Percentiles rank a stretch among this genome's conserved stretches.
These are phyloP conservation scores for Fagus crenata DNA, from an alignment of 306 rosid species.

Conservation along the genomic window DNA sequence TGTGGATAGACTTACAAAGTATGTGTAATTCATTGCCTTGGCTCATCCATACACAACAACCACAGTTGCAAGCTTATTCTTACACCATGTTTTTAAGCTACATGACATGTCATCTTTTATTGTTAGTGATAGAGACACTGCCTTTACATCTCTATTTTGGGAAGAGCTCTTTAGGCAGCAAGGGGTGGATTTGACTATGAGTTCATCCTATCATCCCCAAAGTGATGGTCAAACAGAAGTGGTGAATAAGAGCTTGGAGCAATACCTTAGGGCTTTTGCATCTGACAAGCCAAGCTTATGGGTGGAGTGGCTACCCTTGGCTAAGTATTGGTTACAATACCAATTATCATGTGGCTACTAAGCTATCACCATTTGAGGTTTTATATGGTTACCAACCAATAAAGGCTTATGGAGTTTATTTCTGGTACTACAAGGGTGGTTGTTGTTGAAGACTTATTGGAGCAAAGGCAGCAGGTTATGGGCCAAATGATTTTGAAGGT, in stretches of 20 bases:
- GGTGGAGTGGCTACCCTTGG: not conserved
- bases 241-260: not conserved
- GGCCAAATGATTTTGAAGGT: no score
- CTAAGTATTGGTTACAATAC: not conserved
- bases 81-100: no score
- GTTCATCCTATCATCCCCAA: not conserved
- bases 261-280: not conserved
- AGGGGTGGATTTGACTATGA: not conserved
- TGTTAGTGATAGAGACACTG: no score
- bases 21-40: no score
- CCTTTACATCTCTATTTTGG: no score
- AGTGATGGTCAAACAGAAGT: not conserved
- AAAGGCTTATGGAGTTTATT: not conserved
- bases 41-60: no score
- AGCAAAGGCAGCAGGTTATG: not conserved
- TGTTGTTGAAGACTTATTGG: not conserved
- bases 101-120: no score
- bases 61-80: no score
- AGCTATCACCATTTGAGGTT: not conserved
- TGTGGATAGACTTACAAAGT: no score
- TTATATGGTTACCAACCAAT: not conserved
- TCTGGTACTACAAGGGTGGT: not conserved
- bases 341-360: no score
- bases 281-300: not conserved
- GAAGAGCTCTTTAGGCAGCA: not conserved